Base-by-base conservation (phyloP, 2,329 filamentous ascomycete species). In the Fusarium vanettenii region DNA sequence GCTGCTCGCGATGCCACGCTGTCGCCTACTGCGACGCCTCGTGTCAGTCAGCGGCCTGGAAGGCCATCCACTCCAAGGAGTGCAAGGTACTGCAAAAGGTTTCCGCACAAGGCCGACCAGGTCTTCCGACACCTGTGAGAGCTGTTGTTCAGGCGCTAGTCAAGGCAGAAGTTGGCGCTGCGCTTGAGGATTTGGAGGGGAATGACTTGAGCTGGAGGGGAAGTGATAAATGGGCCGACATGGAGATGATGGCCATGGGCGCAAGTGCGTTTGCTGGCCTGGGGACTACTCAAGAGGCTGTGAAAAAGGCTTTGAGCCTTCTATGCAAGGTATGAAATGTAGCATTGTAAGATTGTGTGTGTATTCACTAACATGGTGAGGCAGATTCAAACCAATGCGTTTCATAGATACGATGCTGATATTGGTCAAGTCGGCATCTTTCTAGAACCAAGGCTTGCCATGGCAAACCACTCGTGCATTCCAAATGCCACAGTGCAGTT, bases 381-480 rank as follows among this genome's bases (percentile, higher is more conserved):
- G 22, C 67, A 92, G 89, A 86, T 91, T 68, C 86, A 90, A 78
- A 90, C 89, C 41, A 92, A 92, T 80, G 86, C 89, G 5, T 92
- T 92, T 78, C 89, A 89, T 76, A 84, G 88, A 62, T 84, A 84
- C 29, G 89, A 91, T 62, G 79, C 82, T 3, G 89, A 92, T 74
- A 79, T 87, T 9, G 87, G 85, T 1, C 84, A 87, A 64, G 84
- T 86, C 1, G 90, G 89, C 27, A 83, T 91, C 33, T 92, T 89
- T 70, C 81, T 92, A 41, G 88, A 91, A 71, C 84, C 88, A 1
- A 85, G 80, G 5, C 82, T 91, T 48, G 88, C 89, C 67, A 90
- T 91, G 86, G 85, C 86, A 25, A 92, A 92, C 72, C 91, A 92
- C 78, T 90, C 89, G 0, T 92, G 91, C 72, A 79, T 87, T 3